Evolutionary conservation across 2,329 filamentous ascomycete species (phyloP).

Genomic region (Macrophomina tecta): DNA sequence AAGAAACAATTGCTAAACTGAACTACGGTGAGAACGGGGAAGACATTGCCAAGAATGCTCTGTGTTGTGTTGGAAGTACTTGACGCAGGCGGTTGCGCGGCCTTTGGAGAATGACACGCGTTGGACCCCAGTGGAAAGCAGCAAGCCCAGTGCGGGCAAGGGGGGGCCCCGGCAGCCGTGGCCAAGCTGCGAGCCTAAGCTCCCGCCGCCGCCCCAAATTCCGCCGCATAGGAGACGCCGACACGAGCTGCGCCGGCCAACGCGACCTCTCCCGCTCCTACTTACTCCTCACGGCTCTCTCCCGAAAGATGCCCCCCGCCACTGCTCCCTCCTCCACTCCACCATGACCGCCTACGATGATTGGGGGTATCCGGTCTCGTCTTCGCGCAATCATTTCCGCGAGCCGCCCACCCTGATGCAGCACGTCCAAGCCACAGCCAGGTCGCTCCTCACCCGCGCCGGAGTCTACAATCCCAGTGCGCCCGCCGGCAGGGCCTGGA

Average conservation of each 20-base stretch:
- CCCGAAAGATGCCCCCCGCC: constrained; percentile 21
- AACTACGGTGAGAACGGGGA: neutral
- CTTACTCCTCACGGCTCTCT: neutral
- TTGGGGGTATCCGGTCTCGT: constrained; percentile 45
- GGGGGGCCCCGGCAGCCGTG: neutral
- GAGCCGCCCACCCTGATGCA: constrained; percentile 43
- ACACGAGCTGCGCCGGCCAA: constrained; percentile 6
- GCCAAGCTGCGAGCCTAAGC: constrained; percentile 9
- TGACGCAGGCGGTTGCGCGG: constrained; percentile 22
- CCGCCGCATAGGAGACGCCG: constrained; percentile 13
- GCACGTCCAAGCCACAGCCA: constrained; percentile 39
- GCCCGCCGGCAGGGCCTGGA: constrained; percentile 16
- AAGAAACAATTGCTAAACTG: neutral
- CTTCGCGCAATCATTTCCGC: constrained; percentile 38
- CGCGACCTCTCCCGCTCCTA: neutral
- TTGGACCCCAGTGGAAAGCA: constrained; percentile 5
- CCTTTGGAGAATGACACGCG: constrained; percentile 14
- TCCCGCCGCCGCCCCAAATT: constrained; percentile 13
- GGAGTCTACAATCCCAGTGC: constrained; percentile 17
- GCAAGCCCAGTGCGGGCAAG: constrained; percentile 1
- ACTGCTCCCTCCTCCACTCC: constrained; percentile 5
- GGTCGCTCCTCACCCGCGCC: constrained; percentile 31
- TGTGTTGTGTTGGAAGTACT: constrained; percentile 17
- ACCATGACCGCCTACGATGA: constrained; percentile 48
- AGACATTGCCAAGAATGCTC: constrained; percentile 1